These are phyloP conservation scores for Miscanthus sacchariflorus DNA, from an alignment of 202 grass and related monocot species.

Conservation along the genomic window DNA sequence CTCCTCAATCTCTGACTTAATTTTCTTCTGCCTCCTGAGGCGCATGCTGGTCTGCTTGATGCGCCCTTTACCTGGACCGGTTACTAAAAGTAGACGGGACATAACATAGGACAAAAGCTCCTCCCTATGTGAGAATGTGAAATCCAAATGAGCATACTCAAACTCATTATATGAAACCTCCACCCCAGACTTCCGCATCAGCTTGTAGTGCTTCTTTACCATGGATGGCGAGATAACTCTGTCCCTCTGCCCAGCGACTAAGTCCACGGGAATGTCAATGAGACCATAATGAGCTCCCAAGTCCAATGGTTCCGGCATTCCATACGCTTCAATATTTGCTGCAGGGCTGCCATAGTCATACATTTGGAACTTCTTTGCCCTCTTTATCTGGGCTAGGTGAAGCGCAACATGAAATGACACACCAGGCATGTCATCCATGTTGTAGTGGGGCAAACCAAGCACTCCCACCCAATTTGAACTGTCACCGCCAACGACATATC, in stretches of 20 bases:
- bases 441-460: conserved; percentile 92
- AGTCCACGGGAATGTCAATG: conserved; percentile 85
- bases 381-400: conserved; percentile 95
- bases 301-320: conserved; percentile 82
- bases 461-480: conserved; percentile 99
- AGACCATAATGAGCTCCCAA: conserved; percentile 74
- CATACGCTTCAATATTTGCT: conserved; percentile 83
- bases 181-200: conserved; percentile 76
- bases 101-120: conserved; percentile 95
- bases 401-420: conserved; percentile 90
- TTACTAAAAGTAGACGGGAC: conserved; percentile 62
- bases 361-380: conserved; percentile 83
- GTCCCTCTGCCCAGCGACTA: conserved; percentile 84
- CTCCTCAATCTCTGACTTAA: conserved; percentile 41
- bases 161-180: conserved; percentile 95
- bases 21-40: conserved; percentile 60
- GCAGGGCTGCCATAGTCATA: conserved; percentile 85
- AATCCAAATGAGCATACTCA: conserved; percentile 97
- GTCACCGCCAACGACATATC: conserved; percentile 89
- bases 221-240: conserved; percentile 88
- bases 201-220: conserved; percentile 90
- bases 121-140: conserved; percentile 94
- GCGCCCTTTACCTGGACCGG: conserved; percentile 50
- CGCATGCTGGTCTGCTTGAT: conserved; percentile 53
- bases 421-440: conserved; percentile 99